Percentiles rank a stretch among this genome's conserved stretches.
Conservation (phyloP, 805 yeast species). For the Yarrowia sp. region DNA sequence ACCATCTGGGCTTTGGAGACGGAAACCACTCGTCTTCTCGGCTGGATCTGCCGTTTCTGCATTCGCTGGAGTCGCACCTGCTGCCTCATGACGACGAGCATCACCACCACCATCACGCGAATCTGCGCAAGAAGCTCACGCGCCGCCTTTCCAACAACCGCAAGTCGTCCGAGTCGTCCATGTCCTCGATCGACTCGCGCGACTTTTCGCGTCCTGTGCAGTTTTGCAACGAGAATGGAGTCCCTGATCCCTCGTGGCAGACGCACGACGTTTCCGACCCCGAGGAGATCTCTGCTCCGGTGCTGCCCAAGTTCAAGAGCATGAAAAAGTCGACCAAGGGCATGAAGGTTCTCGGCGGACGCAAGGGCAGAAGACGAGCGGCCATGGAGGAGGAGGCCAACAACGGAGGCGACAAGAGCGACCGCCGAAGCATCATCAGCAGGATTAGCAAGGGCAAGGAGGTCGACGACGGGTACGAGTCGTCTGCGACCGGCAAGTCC, state of each 20-base stretch:
- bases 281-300: slow-evolving; percentile 6
- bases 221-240: neutral
- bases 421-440: neutral
- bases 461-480: neutral
- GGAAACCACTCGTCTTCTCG: neutral
- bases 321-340: slow-evolving; percentile 4
- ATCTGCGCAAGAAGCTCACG: neutral
- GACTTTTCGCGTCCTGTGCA: slow-evolving; percentile 22
- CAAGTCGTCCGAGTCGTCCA: neutral
- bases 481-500: neutral
- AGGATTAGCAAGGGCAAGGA: neutral
- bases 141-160: neutral
- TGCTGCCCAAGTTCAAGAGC: neutral
- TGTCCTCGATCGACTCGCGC: slow-evolving; percentile 5
- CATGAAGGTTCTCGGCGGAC: neutral
- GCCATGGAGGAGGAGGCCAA: slow-evolving; percentile 8
- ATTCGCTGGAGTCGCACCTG: neutral
- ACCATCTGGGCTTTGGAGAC: neutral
- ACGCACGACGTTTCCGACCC: slow-evolving; percentile 1
- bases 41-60: neutral
- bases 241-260: slow-evolving; percentile 7
- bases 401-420: neutral
- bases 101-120: neutral
- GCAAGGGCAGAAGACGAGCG: neutral
- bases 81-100: neutral